Base-by-base conservation (phyloP, 2,329 filamentous ascomycete genomes). In the Nemania sp. region DNA sequence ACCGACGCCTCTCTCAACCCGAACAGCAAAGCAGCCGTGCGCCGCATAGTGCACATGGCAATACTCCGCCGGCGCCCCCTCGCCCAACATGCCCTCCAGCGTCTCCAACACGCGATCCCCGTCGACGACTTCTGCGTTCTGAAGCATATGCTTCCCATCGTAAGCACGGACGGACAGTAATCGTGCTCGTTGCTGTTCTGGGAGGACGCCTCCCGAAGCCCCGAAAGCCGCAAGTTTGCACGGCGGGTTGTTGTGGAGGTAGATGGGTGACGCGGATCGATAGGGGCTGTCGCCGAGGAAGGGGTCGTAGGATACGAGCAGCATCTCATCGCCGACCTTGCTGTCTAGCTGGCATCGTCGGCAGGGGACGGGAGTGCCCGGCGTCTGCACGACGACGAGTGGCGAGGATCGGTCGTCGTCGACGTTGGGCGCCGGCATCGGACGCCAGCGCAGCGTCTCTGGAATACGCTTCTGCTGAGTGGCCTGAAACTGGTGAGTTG, bases 231-330 rank as follows among this genome's bases (percentile, higher is more conserved):
- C 55, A 17, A 21, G 46, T 39, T 58, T 29, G 50, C 63, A 63
- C 5, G 37, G 34, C 20, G 51, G 43, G 32, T 55, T 56, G 6
- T 55, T 42, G 12, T 65, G 63, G 5, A 63, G 25, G 51, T 48
- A 63, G 57, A 63, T 63, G 29, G 63, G 53, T 46, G 63, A 55
- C 20, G 63, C 49, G 25, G 40, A 32, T 34, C 54, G 57, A 20
- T 65, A 56, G 40, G 63, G 63, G 21, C 63, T 63, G 32, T 57
- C 42, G 50, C 63, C 63, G 29, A 60, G 54, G 29, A 65, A 65
- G 17, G 63, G 60, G 42, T 60, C 54, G 25, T 63, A 63, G n/a
- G 60, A 63, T 11, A 60, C 5, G 2, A 65, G 60, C 40, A 65
- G 7, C 60, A 65, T 56, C 35, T 60, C 60, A 7, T 63, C 57